A percentile compares a stretch with the other conserved stretches of the same genome.
Evolutionary conservation across 108 stramenopile species (phyloP).

Genomic region (Aurantiochytrium sp.): DNA sequence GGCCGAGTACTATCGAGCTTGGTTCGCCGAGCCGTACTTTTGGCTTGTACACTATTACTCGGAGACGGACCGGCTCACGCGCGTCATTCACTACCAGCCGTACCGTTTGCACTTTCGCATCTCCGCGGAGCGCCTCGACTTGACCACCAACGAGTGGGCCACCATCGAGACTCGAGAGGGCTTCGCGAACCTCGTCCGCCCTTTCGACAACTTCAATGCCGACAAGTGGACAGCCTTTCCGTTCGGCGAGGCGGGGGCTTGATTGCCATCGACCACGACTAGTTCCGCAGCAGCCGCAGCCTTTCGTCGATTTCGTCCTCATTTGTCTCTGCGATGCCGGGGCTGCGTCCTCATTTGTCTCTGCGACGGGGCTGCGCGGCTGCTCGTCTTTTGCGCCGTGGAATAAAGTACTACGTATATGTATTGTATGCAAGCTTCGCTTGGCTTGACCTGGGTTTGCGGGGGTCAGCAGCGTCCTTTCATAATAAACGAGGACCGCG

Average conservation of each 20-base stretch:
- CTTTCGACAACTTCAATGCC: not conserved
- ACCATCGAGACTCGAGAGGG: not conserved
- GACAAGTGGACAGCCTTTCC: not conserved
- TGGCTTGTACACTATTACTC: slow-evolving; percentile 6
- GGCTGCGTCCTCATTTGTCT: too few relatives aligned
- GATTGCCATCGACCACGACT: not conserved
- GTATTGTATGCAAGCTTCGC: too few relatives aligned
- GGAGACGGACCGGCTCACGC: not conserved
- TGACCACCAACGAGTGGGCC: not conserved
- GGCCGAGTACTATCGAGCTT: not conserved
- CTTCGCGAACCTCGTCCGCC: not conserved
- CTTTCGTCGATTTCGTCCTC: not conserved
- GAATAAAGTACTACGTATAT: too few relatives aligned
- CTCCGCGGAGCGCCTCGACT: not conserved
- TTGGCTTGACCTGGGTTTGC: too few relatives aligned
- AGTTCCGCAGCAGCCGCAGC: not conserved
- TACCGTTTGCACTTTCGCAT: not conserved
- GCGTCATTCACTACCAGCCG: not conserved
- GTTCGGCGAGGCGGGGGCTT: not conserved
- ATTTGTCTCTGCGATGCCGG: too few relatives aligned
- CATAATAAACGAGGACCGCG: too few relatives aligned
- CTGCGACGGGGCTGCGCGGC: too few relatives aligned
- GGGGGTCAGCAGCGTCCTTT: too few relatives aligned
- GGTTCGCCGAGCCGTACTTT: not conserved
- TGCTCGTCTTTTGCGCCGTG: too few relatives aligned